phyloP scores from a whole-genome alignment of 1,284 basidiomycete species.

The Trametes hirsuta region DNA sequence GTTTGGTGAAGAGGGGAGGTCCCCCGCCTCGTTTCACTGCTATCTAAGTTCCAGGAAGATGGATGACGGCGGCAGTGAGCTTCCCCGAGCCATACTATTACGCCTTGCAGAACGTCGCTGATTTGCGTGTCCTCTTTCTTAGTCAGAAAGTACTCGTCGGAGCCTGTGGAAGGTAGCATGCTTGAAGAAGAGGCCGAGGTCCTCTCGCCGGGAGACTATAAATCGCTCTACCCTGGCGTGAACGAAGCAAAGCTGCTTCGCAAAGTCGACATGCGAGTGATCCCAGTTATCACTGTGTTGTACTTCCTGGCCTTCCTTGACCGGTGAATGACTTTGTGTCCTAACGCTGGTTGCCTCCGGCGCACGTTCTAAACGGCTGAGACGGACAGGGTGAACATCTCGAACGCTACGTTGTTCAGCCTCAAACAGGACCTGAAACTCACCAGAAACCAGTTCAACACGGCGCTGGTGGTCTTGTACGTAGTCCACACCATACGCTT shows the following conservation, averaged over 20 bases:
- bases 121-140: too few relatives aligned
- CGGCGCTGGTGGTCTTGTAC: slow-evolving; percentile 36
- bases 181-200: too few relatives aligned
- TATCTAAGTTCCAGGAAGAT: too few relatives aligned
- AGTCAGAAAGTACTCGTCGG: too few relatives aligned
- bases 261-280: slow-evolving; percentile 34
- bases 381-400: slow-evolving; percentile 34
- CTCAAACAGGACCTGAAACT: slow-evolving; percentile 34
- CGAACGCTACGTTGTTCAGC: slow-evolving; percentile 35
- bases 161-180: too few relatives aligned
- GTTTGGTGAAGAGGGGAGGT: too few relatives aligned
- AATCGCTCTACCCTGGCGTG: slow-evolving; percentile 21
- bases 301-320: slow-evolving; percentile 38
- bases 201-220: slow-evolving; percentile 1
- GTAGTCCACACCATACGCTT: slow-evolving; percentile 4
- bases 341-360: neutral
- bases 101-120: too few relatives aligned
- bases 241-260: slow-evolving; percentile 31
- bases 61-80: too few relatives aligned
- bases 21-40: too few relatives aligned
- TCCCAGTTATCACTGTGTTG: slow-evolving; percentile 33
- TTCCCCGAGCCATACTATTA: too few relatives aligned
- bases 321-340: slow-evolving; percentile 23
- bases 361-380: neutral
- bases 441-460: slow-evolving; percentile 32